phyloP scores from a whole-genome alignment of 2,329 filamentous ascomycete genomes.

The Trichoderma semiorbis region DNA sequence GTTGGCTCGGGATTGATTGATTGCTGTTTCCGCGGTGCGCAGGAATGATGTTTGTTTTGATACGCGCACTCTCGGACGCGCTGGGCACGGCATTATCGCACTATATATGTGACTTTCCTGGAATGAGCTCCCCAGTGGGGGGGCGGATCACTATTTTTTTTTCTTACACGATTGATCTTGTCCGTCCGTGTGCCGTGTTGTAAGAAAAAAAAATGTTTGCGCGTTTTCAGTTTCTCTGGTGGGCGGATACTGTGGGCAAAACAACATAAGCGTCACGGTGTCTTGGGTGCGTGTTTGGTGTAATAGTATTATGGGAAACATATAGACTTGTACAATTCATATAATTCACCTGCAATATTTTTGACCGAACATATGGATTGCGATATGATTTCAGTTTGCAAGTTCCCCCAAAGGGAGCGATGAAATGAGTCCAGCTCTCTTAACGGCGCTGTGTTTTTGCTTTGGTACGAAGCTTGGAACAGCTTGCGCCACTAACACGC shows the following conservation, averaged over 20 bases:
- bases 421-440: background rate
- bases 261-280: background rate
- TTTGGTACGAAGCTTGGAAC: background rate
- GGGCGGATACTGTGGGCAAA: background rate
- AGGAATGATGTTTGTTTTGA: conserved; percentile 23
- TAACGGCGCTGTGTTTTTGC: background rate
- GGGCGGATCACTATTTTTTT: conserved; percentile 10
- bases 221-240: background rate
- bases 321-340: background rate
- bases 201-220: background rate
- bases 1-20: conserved; percentile 18
- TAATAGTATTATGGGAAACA: background rate
- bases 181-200: background rate
- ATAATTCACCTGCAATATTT: background rate
- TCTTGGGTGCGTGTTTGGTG: background rate
- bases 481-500: background rate
- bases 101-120: conserved; percentile 17
- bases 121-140: conserved; percentile 10
- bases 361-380: background rate
- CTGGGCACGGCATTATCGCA: conserved; percentile 21
- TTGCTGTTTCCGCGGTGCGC: conserved; percentile 23
- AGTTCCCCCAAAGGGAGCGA: background rate
- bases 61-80: conserved; percentile 22
- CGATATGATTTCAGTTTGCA: background rate
- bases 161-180: background rate